Percentiles rank a stretch among this genome's conserved stretches.
Conservation (phyloP, 495 filamentous ascomycete species). For the Hamigera avellanea region DNA sequence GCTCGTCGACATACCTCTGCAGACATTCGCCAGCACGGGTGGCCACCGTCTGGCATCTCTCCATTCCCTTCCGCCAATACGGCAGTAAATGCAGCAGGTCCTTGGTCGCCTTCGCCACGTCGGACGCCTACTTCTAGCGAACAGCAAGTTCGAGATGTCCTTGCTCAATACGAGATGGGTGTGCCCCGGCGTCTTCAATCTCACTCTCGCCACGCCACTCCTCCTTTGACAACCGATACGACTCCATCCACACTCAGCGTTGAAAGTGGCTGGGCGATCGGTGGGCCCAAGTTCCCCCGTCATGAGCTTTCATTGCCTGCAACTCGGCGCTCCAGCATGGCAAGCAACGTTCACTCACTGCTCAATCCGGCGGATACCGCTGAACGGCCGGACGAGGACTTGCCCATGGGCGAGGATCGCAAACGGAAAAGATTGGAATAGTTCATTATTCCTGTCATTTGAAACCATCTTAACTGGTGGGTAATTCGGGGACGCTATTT, state of each 20-base stretch:
- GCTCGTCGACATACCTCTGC: slow-evolving; percentile 87
- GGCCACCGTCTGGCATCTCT: slow-evolving; percentile 58
- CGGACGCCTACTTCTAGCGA: slow-evolving; percentile 54
- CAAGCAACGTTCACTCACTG: slow-evolving; percentile 62
- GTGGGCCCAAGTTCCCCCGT: slow-evolving; percentile 29
- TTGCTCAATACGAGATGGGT: slow-evolving; percentile 73
- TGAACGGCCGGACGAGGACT: slow-evolving; percentile 61
- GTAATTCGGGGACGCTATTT: no score
- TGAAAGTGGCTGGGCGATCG: slow-evolving; percentile 50
- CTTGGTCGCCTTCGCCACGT: slow-evolving; percentile 82
- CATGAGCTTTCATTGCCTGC: slow-evolving; percentile 44
- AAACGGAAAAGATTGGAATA: slow-evolving; percentile 69
- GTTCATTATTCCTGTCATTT: slow-evolving; percentile 1
- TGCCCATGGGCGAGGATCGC: slow-evolving; percentile 50
- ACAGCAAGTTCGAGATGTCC: slow-evolving; percentile 69
- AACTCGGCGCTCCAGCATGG: slow-evolving; percentile 62
- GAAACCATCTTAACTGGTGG: no score
- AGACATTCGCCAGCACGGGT: slow-evolving; percentile 84
- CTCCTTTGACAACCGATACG: slow-evolving; percentile 45
- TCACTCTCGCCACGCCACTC: slow-evolving; percentile 61
- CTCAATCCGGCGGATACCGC: slow-evolving; percentile 80
- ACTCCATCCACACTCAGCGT: slow-evolving; percentile 31
- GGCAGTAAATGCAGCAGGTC: slow-evolving; percentile 40
- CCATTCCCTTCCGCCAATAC: slow-evolving; percentile 41
- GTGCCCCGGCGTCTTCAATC: slow-evolving; percentile 42